Conservation (phyloP, 2,329 filamentous ascomycete genomes). For the Tolypocladium sp. region DNA sequence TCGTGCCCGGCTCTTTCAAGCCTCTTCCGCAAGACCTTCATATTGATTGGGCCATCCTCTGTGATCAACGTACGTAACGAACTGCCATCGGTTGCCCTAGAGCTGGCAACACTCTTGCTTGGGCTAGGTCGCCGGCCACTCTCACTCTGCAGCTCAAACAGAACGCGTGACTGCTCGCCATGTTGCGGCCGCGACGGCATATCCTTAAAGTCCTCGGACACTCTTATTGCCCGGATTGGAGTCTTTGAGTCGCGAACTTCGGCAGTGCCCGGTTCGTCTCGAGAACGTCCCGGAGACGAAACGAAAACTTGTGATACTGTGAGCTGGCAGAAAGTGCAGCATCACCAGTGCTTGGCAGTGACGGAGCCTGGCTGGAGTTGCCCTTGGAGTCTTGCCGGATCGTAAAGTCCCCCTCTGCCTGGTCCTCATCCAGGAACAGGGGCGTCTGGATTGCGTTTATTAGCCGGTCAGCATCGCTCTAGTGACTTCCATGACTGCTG, state of each 20-base stretch:
- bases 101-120: constrained; percentile 15
- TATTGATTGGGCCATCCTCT: constrained; percentile 84
- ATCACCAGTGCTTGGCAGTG: constrained; percentile 2
- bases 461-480: constrained; percentile 58
- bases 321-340: constrained; percentile 8
- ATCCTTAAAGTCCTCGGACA: constrained; percentile 36
- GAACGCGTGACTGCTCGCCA: constrained; percentile 21
- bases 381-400: constrained; percentile 6
- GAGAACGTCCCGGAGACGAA: neutral
- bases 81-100: constrained; percentile 9
- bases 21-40: constrained; percentile 70
- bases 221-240: constrained; percentile 35
- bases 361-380: constrained; percentile 5
- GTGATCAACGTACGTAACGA: constrained; percentile 63
- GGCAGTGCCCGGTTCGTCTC: constrained; percentile 22
- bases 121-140: constrained; percentile 1
- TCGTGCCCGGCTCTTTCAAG: constrained; percentile 67
- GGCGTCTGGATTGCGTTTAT: constrained; percentile 64
- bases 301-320: neutral
- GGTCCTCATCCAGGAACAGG: constrained; percentile 28
- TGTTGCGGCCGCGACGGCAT: constrained; percentile 19
- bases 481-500: constrained; percentile 36
- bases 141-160: constrained; percentile 27
- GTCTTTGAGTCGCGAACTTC: constrained; percentile 34
- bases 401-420: constrained; percentile 19